Evolutionary conservation across 1,284 basidiomycete genomes (phyloP), one percentile per base, ranked within the genome.

Genomic region (Ceratobasidium sp.): DNA sequence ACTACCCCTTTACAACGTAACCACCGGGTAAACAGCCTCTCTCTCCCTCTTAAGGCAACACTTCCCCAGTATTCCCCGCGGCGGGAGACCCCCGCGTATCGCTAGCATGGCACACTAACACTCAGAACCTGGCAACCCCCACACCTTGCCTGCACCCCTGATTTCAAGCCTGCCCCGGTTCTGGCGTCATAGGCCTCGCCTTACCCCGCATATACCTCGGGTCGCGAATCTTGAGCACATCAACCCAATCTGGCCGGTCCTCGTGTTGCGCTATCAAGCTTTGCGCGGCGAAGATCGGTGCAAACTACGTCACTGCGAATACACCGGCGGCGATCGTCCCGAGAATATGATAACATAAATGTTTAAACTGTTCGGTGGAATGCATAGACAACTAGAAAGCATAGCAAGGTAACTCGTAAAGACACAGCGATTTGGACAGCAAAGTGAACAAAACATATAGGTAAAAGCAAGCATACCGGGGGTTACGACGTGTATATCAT

Each of bases 181-280:
- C 64, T 17, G 46, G 6, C 43, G 29, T 59, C 34, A 59, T 19
- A 34, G 32, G 32, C 32, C 57, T 49, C 34, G 13, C 4, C 29
- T 17, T 67, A 54, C 65, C 65, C 65, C 65, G 32, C 65, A 67
- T 67, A 67, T 32, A 40, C 51, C 44, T 34, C 49, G 32, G n/a
- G 32, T 54, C 19, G 44, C 9, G 40, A 22, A 67, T 67, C 43
- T 67, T 37, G 29, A 37, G 51, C 19, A 22, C 29, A 67, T 67
- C 65, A 37, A 6, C 65, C 65, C 6, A n/a, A 67, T 67, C 17
- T 54, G 29, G 65, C 29, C 52, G 29, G 46, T 40, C 65, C 43
- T 46, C 46, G 32, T 34, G 29, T 37, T 54, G 65, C 29, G 29
- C 32, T 52, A 52, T 67, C 49, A 67, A 37, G 32, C 49, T 67